Percentiles rank a stretch among this genome's conserved stretches.
Conservation (phyloP, 2,329 filamentous ascomycete species). For the Ophiostoma australiae region DNA sequence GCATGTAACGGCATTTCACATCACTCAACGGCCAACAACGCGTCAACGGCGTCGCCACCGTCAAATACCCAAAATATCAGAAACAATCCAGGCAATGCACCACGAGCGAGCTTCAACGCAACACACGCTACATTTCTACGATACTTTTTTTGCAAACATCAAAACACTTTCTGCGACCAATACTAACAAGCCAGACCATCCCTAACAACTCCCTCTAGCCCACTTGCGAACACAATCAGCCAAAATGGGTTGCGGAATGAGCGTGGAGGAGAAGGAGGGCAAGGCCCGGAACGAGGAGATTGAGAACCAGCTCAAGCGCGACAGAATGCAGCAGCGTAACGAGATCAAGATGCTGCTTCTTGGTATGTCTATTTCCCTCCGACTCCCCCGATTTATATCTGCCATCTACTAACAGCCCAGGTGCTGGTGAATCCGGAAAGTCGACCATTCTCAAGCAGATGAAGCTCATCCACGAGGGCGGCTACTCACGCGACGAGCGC, state of each 20-base stretch:
- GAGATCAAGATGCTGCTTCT: slow-evolving; percentile 99
- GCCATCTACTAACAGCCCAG: slow-evolving; percentile 33
- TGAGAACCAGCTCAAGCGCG: slow-evolving; percentile 97
- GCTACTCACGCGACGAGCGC: slow-evolving; percentile 86
- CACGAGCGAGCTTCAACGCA: background rate
- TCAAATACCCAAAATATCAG: background rate
- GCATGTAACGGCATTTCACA: too few species aligned
- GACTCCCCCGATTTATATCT: too few species aligned
- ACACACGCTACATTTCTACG: too few species aligned
- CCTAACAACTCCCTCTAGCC: background rate
- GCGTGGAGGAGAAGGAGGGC: slow-evolving; percentile 99
- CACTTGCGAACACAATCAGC: slow-evolving; percentile 33
- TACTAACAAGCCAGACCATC: background rate
- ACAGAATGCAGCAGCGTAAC: slow-evolving; percentile 98
- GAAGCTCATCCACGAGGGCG: slow-evolving; percentile 99
- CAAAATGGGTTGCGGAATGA: slow-evolving; percentile 99
- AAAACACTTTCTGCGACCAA: background rate
- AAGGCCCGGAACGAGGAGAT: slow-evolving; percentile 99
- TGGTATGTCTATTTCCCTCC: slow-evolving; percentile 57
- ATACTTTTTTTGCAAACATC: background rate
- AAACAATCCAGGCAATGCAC: too few species aligned
- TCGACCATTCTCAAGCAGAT: slow-evolving; percentile 94
- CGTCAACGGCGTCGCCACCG: background rate
- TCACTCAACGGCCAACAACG: too few species aligned
- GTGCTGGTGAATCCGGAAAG: slow-evolving; percentile 96